Evolutionary conservation across 2,329 filamentous ascomycete species (phyloP), one percentile per base, ranked within the genome.

Genomic region (Aspergillus calidoustus): DNA sequence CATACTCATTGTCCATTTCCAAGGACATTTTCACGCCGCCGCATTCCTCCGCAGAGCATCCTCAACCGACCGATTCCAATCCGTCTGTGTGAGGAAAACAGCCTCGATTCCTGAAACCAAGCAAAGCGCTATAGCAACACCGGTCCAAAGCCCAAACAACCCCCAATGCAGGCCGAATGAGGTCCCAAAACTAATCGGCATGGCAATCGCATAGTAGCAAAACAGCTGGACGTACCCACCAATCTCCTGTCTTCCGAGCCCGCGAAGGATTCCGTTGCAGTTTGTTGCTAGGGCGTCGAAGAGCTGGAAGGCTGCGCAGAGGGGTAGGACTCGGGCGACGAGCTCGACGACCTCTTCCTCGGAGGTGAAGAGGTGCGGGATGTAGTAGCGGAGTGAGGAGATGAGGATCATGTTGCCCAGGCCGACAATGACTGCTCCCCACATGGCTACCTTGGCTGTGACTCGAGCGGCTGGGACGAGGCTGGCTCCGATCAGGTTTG

Each of bases 401-500:
- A 96, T 85, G 1, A 96, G 62, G 9, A 87, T 80, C 52, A 94
- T 81, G 76, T 97, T 98, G 74, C 94, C 84, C 15, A 93, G 60
- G 19, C 93, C 93, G n/a, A 97, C 85, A 17, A 91, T 66, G 53
- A 86, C 80, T 3, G 90, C 89, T 3, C 85, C 86, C 1, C 83
- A 81, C 64, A 96, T 84, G 4, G 87, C 89, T 59, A 97, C 93
- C 76, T 86, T 89, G n/a, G 90, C 91, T 0, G 90, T 90, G 3
- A 87, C 90, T 73, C 89, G 92, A 17, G 93, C 93, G 0, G 93
- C 91, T 50, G 89, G 88, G 2, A 91, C 88, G 11, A 97, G 83
- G 1, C 89, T 90, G 0, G 94, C 93, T 8, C 94, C 95, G 64
- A 98, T 96, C 38, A 98, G 81, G 70, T 97, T 98, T 19, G 93